Conservation (phyloP, 2,329 filamentous ascomycete genomes). For the Amauroascus niger region DNA sequence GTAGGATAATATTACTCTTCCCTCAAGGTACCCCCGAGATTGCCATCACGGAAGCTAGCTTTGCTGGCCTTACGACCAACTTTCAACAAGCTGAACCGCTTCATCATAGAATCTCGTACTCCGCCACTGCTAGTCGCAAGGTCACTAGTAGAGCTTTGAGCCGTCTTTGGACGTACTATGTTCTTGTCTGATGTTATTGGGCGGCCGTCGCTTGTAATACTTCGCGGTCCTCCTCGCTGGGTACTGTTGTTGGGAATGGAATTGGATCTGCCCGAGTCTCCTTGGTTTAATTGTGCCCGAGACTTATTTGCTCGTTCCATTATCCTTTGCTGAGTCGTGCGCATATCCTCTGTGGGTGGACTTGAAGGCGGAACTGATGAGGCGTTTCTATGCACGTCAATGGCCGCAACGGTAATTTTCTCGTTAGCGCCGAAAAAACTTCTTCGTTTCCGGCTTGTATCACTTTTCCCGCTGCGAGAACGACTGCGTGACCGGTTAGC, state of each 20-base stretch:
- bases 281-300: slow-evolving; percentile 6
- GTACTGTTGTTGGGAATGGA: neutral
- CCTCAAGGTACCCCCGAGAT: slow-evolving; percentile 22
- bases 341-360: slow-evolving; percentile 19
- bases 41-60: slow-evolving; percentile 34
- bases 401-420: slow-evolving; percentile 4
- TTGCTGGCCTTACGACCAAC: slow-evolving; percentile 61
- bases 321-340: slow-evolving; percentile 18
- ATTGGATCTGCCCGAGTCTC: neutral
- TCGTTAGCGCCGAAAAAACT: slow-evolving; percentile 33
- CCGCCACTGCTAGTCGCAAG: slow-evolving; percentile 13
- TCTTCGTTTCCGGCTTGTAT: slow-evolving; percentile 27
- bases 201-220: slow-evolving; percentile 3
- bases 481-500: slow-evolving; percentile 31
- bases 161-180: slow-evolving; percentile 1
- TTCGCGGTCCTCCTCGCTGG: neutral
- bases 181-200: slow-evolving; percentile 10
- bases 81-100: slow-evolving; percentile 67
- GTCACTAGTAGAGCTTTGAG: slow-evolving; percentile 6
- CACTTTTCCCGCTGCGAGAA: slow-evolving; percentile 28
- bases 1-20: slow-evolving; percentile 27
- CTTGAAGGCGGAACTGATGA: slow-evolving; percentile 1
- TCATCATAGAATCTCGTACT: slow-evolving; percentile 57
- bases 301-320: slow-evolving; percentile 16
- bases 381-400: slow-evolving; percentile 16